phyloP scores from a whole-genome alignment of 2,329 filamentous ascomycete genomes.

The Botrytis hyacinthi region DNA sequence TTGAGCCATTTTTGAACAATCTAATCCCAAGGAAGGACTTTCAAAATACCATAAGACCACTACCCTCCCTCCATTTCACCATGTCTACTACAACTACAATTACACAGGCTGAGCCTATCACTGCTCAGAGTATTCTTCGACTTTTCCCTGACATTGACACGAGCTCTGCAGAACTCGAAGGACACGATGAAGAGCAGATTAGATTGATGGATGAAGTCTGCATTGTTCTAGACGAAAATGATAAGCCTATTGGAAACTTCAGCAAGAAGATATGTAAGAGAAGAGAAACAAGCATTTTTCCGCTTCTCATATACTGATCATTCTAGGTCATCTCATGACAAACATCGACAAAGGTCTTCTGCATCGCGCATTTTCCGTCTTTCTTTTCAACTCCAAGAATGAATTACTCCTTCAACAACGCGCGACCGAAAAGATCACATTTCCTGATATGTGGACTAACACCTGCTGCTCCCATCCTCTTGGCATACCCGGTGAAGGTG shows the following conservation, averaged over 20 bases:
- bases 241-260: constrained; percentile 88
- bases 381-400: constrained; percentile 94
- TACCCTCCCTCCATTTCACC: constrained; percentile 6
- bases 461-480: constrained; percentile 98
- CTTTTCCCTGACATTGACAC: constrained; percentile 84
- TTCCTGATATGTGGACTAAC: constrained; percentile 99
- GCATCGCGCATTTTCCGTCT: constrained; percentile 96
- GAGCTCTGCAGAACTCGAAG: constrained; percentile 70
- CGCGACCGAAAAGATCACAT: constrained; percentile 95
- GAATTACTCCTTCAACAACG: constrained; percentile 93
- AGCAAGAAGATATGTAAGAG: constrained; percentile 95
- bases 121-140: constrained; percentile 79
- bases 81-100: constrained; percentile 44
- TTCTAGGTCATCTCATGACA: constrained; percentile 89
- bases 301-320: constrained; percentile 27
- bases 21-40: not conserved
- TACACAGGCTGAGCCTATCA: constrained; percentile 61
- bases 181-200: constrained; percentile 97
- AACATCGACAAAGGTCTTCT: constrained; percentile 96
- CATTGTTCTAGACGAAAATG: constrained; percentile 92
- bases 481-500: constrained; percentile 87
- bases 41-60: not conserved
- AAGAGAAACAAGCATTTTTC: constrained; percentile 41
- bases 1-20: not conserved
- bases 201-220: constrained; percentile 98